phyloP scores from a whole-genome alignment of 208 protist species.

The Vickermania ingenoplastis region DNA sequence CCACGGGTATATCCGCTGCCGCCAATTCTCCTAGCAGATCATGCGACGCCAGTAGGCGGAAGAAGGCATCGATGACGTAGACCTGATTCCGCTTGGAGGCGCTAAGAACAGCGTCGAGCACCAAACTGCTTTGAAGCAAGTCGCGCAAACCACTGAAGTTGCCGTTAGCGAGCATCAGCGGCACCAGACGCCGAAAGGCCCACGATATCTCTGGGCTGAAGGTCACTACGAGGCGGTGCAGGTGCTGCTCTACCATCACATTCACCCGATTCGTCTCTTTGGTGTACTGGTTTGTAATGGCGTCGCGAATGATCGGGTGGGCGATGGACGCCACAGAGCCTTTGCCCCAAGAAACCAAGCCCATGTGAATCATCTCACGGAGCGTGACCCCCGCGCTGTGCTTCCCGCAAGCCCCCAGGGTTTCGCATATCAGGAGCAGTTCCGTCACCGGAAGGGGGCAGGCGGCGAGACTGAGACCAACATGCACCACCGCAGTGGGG shows the following conservation, averaged over 20 bases:
- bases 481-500: slow-evolving; percentile 35
- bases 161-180: slow-evolving; percentile 63
- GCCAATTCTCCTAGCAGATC: slow-evolving; percentile 44
- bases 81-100: slow-evolving; percentile 14
- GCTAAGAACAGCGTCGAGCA: slow-evolving; percentile 48
- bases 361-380: slow-evolving; percentile 48
- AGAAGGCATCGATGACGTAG: slow-evolving; percentile 53
- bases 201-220: slow-evolving; percentile 51
- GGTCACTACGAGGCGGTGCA: slow-evolving; percentile 63
- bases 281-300: slow-evolving; percentile 29
- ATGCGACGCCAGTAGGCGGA: slow-evolving; percentile 51
- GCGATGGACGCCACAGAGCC: slow-evolving; percentile 41
- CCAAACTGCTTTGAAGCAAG: slow-evolving; percentile 34
- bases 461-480: slow-evolving; percentile 39
- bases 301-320: slow-evolving; percentile 23
- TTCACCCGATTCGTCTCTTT: slow-evolving; percentile 43
- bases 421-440: slow-evolving; percentile 68
- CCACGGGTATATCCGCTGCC: slow-evolving; percentile 14
- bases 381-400: slow-evolving; percentile 53
- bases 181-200: slow-evolving; percentile 43
- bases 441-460: slow-evolving; percentile 55
- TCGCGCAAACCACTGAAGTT: slow-evolving; percentile 34
- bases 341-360: slow-evolving; percentile 33
- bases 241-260: slow-evolving; percentile 66
- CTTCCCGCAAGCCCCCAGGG: slow-evolving; percentile 47